Evolutionary conservation across 192 early-diverging fungal species (phyloP).

Genomic region (Podila verticillata): DNA sequence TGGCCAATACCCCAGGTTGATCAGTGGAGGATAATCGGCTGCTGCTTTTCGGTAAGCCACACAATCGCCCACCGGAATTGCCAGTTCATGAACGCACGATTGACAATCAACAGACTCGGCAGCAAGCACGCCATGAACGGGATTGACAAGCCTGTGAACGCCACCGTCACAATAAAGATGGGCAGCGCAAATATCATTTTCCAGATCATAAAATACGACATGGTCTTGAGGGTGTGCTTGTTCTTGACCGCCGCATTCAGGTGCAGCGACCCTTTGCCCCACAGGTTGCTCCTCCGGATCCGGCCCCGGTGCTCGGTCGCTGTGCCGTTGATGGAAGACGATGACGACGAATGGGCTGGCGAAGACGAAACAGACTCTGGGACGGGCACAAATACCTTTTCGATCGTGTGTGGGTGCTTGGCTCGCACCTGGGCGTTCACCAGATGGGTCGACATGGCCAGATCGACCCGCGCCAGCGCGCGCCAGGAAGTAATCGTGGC

Average conservation of each 20-base stretch:
- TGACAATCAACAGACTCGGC: constrained; percentile 21
- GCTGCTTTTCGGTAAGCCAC: constrained; percentile 41
- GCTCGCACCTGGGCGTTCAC: constrained; percentile 10
- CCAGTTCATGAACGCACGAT: constrained; percentile 30
- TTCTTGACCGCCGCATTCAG: constrained; percentile 5
- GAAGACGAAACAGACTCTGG: constrained; percentile 26
- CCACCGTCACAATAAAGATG: constrained; percentile 3
- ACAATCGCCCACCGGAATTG: constrained; percentile 41
- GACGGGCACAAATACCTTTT: constrained; percentile 19
- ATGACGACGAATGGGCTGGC: not conserved
- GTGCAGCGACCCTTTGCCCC: constrained; percentile 21
- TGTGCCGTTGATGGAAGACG: not conserved
- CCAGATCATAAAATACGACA: constrained; percentile 46
- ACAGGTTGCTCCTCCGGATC: constrained; percentile 14
- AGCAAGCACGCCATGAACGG: constrained; percentile 38
- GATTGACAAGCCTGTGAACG: constrained; percentile 4
- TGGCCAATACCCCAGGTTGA: not conserved
- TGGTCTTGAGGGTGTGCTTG: constrained; percentile 13
- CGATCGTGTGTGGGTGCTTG: constrained; percentile 10
- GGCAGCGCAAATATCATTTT: constrained; percentile 40
- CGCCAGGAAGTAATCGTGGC: constrained; percentile 31
- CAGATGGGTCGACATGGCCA: constrained; percentile 18
- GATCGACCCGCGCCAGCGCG: constrained; percentile 24
- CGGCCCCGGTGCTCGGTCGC: constrained; percentile 22
- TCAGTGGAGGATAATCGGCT: constrained; percentile 24